Base-by-base conservation (phyloP, 225 moss, liverwort and hornwort genomes). In the Climacium dendroides region DNA sequence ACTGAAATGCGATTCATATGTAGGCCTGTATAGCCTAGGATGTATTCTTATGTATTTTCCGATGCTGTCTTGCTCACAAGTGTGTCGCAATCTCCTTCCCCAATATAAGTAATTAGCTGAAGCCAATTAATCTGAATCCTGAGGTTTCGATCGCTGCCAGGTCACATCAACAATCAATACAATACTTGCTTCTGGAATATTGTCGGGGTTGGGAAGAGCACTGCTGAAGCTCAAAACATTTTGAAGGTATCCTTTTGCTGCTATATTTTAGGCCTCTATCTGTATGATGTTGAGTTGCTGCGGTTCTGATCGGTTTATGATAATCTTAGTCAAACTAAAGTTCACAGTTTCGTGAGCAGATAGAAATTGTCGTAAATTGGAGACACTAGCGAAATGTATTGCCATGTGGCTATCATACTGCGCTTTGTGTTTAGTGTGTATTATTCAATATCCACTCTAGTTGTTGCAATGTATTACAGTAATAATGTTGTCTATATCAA, bases 131-230 rank as follows among this genome's bases (percentile, higher is more conserved):
- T 82, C 19, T 72, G n/a, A 75, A 50, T 47, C 63, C 25, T 74
- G 79, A 39, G 48, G 80, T 62, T 80, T 84, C 15, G 53, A 61
- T 87, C 61, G 29, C 65, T 88, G 50, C 75, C 82, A 97, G 97
- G 96, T 89, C 97, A 97, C 89, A 91, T 96, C 73, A 98, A 97
- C 79, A 98, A 98, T 86, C 97, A 97, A 82, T 98, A 97, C 84
- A 98, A 95, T 74, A 97, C 97, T 20, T 98, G 98, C 93, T 98
- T 94, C 86, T 98, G 97, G 98, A 96, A 41, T 89, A 87, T 98
- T 41, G 94, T 98, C 50, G 92, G 87, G 53, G 89, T 90, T 69
- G 97, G 96, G 83, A 91, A 89, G 90, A 95, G 87, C 88, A 79
- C 92, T 72, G 72, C 87, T 67, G 94, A 97, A 91, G 93, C 98